phyloP scores from a whole-genome alignment of 164 flowering plant species.

The Amborella trichopoda region DNA sequence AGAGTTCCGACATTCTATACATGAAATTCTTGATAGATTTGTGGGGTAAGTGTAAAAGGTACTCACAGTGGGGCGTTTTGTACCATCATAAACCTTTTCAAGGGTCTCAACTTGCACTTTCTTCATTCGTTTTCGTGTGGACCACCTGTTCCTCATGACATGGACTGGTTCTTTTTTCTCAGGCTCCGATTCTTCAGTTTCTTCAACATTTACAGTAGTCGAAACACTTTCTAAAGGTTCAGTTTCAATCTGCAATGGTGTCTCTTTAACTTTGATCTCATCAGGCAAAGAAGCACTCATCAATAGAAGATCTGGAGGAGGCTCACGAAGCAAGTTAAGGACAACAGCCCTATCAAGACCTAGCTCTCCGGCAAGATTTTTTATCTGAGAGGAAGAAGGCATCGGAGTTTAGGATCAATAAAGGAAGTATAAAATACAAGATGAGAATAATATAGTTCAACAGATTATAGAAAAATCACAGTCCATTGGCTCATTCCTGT shows the following conservation, averaged over 20 bases:
- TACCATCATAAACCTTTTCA: slow-evolving; percentile 64
- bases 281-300: slow-evolving; percentile 82
- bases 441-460: too few relatives aligned
- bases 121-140: slow-evolving; percentile 74
- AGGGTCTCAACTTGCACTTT: slow-evolving; percentile 78
- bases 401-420: too few relatives aligned
- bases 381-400: slow-evolving; percentile 44
- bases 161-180: slow-evolving; percentile 48
- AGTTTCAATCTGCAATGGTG: slow-evolving; percentile 8
- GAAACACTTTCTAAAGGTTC: slow-evolving; percentile 7
- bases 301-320: slow-evolving; percentile 73
- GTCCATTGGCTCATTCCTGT: too few relatives aligned
- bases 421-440: too few relatives aligned
- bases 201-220: too few relatives aligned
- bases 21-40: too few relatives aligned
- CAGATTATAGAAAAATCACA: too few relatives aligned
- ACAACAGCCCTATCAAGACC: slow-evolving; percentile 87
- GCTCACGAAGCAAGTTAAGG: slow-evolving; percentile 78
- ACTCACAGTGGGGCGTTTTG: slow-evolving; percentile 95
- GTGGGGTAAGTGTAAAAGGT: neutral
- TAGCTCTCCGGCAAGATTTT: slow-evolving; percentile 74
- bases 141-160: slow-evolving; percentile 61
- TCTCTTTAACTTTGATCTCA: slow-evolving; percentile 20
- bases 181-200: slow-evolving; percentile 12
- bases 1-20: too few relatives aligned